Conservation (phyloP, 2,329 filamentous ascomycete genomes). For the Botrytis porri region DNA sequence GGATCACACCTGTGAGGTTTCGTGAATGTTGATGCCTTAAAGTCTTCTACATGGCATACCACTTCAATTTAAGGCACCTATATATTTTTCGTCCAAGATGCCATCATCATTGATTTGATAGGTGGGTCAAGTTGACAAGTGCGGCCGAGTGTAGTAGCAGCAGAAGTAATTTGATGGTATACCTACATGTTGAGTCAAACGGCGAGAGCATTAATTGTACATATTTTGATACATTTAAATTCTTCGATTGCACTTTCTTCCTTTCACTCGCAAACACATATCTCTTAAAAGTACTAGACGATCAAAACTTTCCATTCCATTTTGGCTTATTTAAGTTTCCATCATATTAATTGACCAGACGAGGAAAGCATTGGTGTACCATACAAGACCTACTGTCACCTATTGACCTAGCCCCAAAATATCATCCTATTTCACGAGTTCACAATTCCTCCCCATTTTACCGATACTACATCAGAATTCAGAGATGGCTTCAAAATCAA, state of each 20-base stretch:
- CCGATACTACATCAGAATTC: not conserved
- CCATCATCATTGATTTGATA: conserved; percentile 15
- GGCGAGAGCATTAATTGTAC: conserved; percentile 20
- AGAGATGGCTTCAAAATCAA: conserved; percentile 17
- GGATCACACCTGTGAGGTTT: not conserved
- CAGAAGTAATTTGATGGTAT: not conserved
- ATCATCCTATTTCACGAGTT: not conserved
- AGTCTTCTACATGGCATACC: not conserved
- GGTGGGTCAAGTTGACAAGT: not conserved
- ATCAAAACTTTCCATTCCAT: not conserved
- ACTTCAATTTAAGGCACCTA: not conserved
- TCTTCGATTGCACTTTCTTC: not conserved
- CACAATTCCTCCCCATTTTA: not conserved
- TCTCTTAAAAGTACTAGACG: not conserved
- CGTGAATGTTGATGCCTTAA: not conserved
- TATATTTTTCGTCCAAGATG: not conserved
- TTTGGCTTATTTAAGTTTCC: not conserved
- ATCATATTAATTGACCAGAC: not conserved
- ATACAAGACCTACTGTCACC: not conserved
- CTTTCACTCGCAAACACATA: not conserved
- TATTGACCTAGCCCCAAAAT: not conserved
- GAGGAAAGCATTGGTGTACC: not conserved
- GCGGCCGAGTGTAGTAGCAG: not conserved
- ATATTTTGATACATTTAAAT: not conserved
- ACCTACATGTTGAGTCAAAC: conserved; percentile 24